Evolutionary conservation across 1,284 basidiomycete species (phyloP).

Genomic region (Coniferiporia weirii): DNA sequence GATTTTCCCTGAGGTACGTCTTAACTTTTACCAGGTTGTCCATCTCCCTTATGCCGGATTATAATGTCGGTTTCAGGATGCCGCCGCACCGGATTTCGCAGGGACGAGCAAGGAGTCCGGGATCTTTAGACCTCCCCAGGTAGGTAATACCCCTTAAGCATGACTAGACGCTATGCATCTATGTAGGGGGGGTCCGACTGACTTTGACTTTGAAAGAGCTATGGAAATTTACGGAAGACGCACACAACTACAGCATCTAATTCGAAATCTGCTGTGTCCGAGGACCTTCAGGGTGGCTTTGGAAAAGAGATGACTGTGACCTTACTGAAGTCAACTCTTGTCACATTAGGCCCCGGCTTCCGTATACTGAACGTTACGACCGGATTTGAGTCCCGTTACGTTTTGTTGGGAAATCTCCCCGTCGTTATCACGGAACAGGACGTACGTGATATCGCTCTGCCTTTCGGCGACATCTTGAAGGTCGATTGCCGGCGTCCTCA

Average conservation of each 20-base stretch:
- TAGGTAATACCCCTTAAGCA: not conserved
- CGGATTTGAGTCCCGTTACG: constrained; percentile 5
- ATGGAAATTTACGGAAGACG: not conserved
- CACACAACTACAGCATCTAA: not conserved
- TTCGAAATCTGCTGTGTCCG: not conserved
- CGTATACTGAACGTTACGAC: constrained; percentile 12
- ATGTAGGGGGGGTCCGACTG: not conserved
- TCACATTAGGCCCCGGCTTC: constrained; percentile 15
- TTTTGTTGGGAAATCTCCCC: constrained; percentile 14
- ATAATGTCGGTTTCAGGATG: not conserved
- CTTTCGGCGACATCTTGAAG: constrained; percentile 4
- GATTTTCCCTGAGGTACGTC: not conserved
- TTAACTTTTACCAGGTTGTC: not conserved
- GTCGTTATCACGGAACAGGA: not conserved
- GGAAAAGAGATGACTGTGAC: constrained; percentile 2
- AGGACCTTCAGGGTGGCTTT: not conserved
- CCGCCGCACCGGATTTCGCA: not conserved
- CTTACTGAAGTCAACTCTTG: constrained; percentile 7
- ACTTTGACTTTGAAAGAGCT: not conserved
- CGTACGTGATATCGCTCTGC: constrained; percentile 2
- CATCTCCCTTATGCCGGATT: not conserved
- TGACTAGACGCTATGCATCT: not conserved
- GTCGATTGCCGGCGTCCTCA: not conserved
- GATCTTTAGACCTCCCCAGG: not conserved
- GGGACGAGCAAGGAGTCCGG: not conserved